Evolutionary conservation across 495 filamentous ascomycete species (phyloP).

Genomic region (Penicillium maclennaniae): DNA sequence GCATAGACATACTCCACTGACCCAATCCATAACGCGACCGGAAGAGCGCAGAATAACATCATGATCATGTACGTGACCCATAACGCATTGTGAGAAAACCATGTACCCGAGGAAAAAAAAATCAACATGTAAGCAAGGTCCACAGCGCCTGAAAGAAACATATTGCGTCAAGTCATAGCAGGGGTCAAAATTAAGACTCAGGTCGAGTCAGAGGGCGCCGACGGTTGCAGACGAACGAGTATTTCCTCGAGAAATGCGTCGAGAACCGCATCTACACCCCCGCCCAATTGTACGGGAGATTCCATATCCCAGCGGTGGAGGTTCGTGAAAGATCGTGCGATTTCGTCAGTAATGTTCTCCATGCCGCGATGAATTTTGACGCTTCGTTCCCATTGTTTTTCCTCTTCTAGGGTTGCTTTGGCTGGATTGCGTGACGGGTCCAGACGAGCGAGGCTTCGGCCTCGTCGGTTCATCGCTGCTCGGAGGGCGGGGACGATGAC

Average conservation of each 20-base stretch:
- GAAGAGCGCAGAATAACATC: not conserved
- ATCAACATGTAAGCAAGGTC: not conserved
- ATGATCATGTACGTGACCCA: not conserved
- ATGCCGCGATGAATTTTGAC: conserved; percentile 80
- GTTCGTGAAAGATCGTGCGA: conserved; percentile 73
- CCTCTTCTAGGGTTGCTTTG: conserved; percentile 15
- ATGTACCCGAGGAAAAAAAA: not conserved
- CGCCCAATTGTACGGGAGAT: conserved; percentile 86
- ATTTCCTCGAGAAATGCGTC: conserved; percentile 94
- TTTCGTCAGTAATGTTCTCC: conserved; percentile 69
- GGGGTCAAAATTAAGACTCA: not conserved
- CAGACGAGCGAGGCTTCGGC: conserved; percentile 26
- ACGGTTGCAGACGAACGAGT: conserved; percentile 77
- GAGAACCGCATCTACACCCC: conserved; percentile 77
- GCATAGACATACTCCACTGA: not conserved
- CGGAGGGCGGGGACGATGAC: conserved; percentile 90
- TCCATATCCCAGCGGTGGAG: conserved; percentile 82
- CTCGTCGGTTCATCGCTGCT: conserved; percentile 78
- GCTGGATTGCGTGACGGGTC: conserved; percentile 16
- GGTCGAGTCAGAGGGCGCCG: not conserved
- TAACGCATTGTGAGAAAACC: not conserved
- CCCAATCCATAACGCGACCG: not conserved
- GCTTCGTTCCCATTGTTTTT: conserved; percentile 45
- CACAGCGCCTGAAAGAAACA: not conserved
- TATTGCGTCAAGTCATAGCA: not conserved